Evolutionary conservation across 148 eudicot genomes (phyloP), one percentile per base, ranked within the genome.

Genomic region (Vaccinium darrowii): DNA sequence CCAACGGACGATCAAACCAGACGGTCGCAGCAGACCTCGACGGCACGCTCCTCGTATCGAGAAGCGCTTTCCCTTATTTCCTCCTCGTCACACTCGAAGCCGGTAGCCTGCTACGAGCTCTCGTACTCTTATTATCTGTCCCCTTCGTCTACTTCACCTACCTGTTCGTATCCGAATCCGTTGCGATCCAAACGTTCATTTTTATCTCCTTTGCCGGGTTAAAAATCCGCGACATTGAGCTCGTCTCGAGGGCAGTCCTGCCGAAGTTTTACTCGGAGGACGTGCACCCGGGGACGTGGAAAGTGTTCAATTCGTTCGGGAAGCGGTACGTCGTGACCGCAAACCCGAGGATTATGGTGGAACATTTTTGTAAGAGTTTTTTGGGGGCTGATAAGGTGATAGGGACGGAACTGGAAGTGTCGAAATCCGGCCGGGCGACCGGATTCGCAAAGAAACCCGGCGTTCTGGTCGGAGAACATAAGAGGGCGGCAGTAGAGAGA

Each of bases 1-100:
- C 73, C 5, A 84, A 90, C 39, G 88, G 87, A 5, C 84, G 98
- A 84, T 88, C 97, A 0, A 87, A 88, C 16, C 94, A 95, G 25
- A 87, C 92, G 0, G 92, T 95, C 43, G 94, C 92, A 3, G 84
- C 98, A 0, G 93, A 93, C 87, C 88, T 95, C 10, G 94, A 93
- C 36, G 98, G 98, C 50, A 95, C 98, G 8, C 94, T 95, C 62
- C 83, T 95, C 1, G 78, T 90, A 11, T 95, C 98, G 0, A 73
- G 18, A 13, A 88, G 86, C 60, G 79, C 95, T 3, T 95, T 95
- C 63, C 94, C 98, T 1, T 94, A 94, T 84, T 95, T 87, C 87
- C 65, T 95, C 83, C 88, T 95, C 21, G 82, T 95, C 1, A 93
- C 98, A 9, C 84, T 95, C 13, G 98, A 94, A 84, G 98, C 98